Conservation (phyloP, 371 early-diverging fungal genomes). For the Lichtheimia hyalospora region DNA sequence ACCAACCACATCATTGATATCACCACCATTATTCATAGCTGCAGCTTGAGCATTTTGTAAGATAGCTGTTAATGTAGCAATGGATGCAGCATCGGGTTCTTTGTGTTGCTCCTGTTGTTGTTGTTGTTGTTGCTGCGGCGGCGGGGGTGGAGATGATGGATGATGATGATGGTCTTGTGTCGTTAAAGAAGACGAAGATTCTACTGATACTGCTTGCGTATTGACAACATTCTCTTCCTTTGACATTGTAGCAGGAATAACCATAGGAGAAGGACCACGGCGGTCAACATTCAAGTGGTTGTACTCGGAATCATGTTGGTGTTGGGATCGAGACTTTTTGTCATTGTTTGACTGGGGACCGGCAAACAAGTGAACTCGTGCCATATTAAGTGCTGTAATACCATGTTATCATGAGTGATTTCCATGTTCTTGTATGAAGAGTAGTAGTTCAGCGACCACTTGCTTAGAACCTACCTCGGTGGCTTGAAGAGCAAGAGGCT, state of each 20-base stretch:
- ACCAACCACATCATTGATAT: constrained; percentile 32
- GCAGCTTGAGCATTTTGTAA: constrained; percentile 15
- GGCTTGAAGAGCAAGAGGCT: constrained; percentile 7
- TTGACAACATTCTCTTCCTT: not conserved
- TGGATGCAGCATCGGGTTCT: not conserved
- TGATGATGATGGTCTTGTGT: not conserved
- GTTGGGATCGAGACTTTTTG: not conserved
- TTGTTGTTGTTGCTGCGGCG: not conserved
- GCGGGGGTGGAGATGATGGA: no score
- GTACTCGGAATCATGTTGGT: not conserved
- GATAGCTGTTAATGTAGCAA: constrained; percentile 15
- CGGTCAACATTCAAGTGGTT: no score
- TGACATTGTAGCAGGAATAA: not conserved
- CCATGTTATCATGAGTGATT: no score
- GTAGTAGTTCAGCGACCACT: constrained; percentile 1
- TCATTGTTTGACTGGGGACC: constrained; percentile 2
- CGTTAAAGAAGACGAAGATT: not conserved
- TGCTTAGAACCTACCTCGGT: constrained; percentile 4
- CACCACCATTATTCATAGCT: constrained; percentile 16
- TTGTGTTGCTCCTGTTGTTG: not conserved
- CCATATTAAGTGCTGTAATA: constrained; percentile 3
- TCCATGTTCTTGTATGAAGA: not conserved
- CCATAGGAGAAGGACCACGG: not conserved
- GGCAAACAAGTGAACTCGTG: constrained; percentile 13
- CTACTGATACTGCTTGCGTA: not conserved